A percentile compares a stretch with the other conserved stretches of the same genome.
Conservation (phyloP, 306 rosid genomes). For the Fragaria iinumae region DNA sequence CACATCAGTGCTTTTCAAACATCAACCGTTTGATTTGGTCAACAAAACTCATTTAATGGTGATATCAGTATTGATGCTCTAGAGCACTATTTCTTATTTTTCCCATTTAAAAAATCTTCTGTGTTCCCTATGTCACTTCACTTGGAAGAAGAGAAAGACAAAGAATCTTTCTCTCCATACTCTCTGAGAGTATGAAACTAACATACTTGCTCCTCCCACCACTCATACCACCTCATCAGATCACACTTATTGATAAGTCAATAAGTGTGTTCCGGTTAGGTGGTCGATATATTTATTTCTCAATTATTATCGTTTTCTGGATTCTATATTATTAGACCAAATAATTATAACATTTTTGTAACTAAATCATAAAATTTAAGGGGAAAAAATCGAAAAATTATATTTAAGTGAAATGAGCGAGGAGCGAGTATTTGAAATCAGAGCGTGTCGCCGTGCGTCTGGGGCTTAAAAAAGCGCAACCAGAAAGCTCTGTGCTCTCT, state of each 20-base stretch:
- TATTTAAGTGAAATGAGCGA: neutral
- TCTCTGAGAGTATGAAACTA: slow-evolving; percentile 13
- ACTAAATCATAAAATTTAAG: neutral
- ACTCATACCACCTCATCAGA: neutral
- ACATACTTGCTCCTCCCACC: slow-evolving; percentile 7
- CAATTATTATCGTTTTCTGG: neutral
- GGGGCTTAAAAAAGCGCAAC: slow-evolving; percentile 1
- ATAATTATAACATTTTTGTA: neutral
- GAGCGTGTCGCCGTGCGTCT: slow-evolving; percentile 21
- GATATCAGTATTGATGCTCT: neutral
- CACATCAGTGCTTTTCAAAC: neutral
- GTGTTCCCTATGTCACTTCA: neutral
- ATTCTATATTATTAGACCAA: neutral
- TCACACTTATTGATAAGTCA: neutral
- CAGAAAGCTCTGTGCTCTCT: neutral
- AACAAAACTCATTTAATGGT: neutral
- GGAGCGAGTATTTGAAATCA: slow-evolving; percentile 24
- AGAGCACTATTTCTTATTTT: neutral
- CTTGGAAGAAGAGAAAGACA: neutral
- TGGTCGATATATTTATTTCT: neutral
- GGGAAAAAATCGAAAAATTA: neutral
- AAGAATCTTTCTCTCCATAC: slow-evolving; percentile 5
- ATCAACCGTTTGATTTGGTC: neutral
- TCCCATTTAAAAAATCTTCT: neutral
- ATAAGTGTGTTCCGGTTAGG: neutral